Percentiles rank a stretch among this genome's conserved stretches.
Conservation (phyloP, 495 filamentous ascomycete genomes). For the Aspergillus mulundensis region DNA sequence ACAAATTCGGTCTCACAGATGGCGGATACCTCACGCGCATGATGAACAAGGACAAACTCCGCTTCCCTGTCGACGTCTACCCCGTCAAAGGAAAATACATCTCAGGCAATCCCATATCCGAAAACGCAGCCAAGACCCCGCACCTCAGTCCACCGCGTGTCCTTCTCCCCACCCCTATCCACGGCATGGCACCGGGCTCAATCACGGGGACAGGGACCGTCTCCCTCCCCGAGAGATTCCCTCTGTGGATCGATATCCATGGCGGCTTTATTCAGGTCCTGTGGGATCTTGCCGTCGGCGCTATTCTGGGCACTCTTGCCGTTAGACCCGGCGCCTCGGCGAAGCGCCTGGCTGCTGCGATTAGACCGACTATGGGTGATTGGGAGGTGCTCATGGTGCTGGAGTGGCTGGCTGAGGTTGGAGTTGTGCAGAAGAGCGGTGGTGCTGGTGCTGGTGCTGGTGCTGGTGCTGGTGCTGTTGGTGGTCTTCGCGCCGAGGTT, state of each 20-base stretch:
- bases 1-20: constrained; percentile 68
- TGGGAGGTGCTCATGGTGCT: constrained; percentile 67
- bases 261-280: constrained; percentile 53
- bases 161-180: neutral
- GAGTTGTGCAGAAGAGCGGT: constrained; percentile 31
- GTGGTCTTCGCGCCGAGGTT: too few species aligned
- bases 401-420: constrained; percentile 57
- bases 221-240: constrained; percentile 45
- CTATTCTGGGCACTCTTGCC: constrained; percentile 55
- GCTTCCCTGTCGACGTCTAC: constrained; percentile 58
- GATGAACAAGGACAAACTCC: constrained; percentile 61
- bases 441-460: constrained; percentile 24
- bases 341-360: constrained; percentile 45
- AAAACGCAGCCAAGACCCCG: constrained; percentile 15
- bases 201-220: constrained; percentile 8
- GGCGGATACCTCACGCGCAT: constrained; percentile 67
- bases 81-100: constrained; percentile 56
- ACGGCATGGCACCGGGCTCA: neutral
- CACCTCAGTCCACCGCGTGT: constrained; percentile 23
- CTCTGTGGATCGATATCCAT: constrained; percentile 79
- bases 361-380: constrained; percentile 57
- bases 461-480: constrained; percentile 21
- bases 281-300: constrained; percentile 62
- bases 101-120: constrained; percentile 52
- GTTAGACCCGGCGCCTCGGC: constrained; percentile 55